Percentiles rank a stretch among this genome's conserved stretches.
These are phyloP conservation scores for Piper longum DNA, from an alignment of 164 flowering plant species.

Conservation along the genomic window DNA sequence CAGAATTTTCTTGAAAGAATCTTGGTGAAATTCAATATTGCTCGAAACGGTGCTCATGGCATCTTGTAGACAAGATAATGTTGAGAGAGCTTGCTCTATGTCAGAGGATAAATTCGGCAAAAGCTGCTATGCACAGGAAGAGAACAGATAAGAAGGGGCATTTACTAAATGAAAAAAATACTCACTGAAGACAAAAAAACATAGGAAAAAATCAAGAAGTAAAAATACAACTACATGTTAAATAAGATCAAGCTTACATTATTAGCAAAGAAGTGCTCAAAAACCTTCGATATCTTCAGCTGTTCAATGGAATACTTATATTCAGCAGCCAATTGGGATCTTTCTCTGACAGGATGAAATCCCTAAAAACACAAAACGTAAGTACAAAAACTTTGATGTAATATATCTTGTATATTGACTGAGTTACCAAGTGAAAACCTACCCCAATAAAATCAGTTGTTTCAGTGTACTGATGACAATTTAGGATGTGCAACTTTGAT, in stretches of 20 bases:
- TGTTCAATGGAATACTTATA: slow-evolving; percentile 32
- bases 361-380: slow-evolving; percentile 33
- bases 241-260: slow-evolving; percentile 23
- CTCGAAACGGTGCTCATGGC: slow-evolving; percentile 26
- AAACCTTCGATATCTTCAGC: slow-evolving; percentile 31
- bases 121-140: slow-evolving; percentile 6
- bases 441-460: slow-evolving; percentile 98
- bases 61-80: slow-evolving; percentile 27
- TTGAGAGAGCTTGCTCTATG: slow-evolving; percentile 46
- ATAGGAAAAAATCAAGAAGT: neutral
- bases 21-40: slow-evolving; percentile 18
- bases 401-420: too few relatives aligned
- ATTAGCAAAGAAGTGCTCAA: slow-evolving; percentile 19
- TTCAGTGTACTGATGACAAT: slow-evolving; percentile 94
- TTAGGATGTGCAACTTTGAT: slow-evolving; percentile 57
- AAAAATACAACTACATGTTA: neutral
- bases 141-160: neutral
- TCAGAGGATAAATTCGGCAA: slow-evolving; percentile 54
- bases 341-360: slow-evolving; percentile 78
- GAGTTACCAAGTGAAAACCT: slow-evolving; percentile 7
- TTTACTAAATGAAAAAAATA: neutral
- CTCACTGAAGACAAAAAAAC: neutral
- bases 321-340: slow-evolving; percentile 42
- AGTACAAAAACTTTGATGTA: too few relatives aligned
- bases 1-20: slow-evolving; percentile 23